Conservation (phyloP, 2,329 filamentous ascomycete genomes). For the Epichloe festucae region DNA sequence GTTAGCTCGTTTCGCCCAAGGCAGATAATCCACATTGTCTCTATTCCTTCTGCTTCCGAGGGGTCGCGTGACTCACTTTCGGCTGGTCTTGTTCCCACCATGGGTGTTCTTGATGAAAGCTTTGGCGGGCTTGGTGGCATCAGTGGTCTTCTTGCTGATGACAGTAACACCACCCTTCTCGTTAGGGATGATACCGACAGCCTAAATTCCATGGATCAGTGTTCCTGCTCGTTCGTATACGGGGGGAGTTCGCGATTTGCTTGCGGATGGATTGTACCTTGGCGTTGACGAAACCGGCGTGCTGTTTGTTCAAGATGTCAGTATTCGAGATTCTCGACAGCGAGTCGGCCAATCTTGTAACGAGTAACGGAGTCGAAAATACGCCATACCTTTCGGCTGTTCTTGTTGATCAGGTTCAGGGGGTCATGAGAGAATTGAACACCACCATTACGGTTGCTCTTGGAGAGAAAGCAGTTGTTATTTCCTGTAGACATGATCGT, state of each 20-base stretch:
- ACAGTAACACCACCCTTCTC: slow-evolving; percentile 72
- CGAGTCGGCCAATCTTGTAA: not conserved
- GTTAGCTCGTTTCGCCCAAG: not conserved
- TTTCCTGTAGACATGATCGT: slow-evolving; percentile 40
- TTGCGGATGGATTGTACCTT: slow-evolving; percentile 48
- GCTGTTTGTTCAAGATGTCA: slow-evolving; percentile 37
- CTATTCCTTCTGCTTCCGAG: not conserved
- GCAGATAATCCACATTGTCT: slow-evolving; percentile 10
- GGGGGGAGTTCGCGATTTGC: not conserved
- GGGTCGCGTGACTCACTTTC: slow-evolving; percentile 40
- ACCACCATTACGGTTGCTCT: slow-evolving; percentile 69
- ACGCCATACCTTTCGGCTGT: slow-evolving; percentile 67
- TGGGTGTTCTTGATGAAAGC: slow-evolving; percentile 53
- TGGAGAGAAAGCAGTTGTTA: slow-evolving; percentile 85
- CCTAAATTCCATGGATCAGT: slow-evolving; percentile 36
- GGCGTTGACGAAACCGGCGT: slow-evolving; percentile 85
- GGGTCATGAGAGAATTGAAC: slow-evolving; percentile 88
- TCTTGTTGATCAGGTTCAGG: slow-evolving; percentile 83
- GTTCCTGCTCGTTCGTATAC: slow-evolving; percentile 1
- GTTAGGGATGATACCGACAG: slow-evolving; percentile 63
- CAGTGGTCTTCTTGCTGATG: slow-evolving; percentile 70
- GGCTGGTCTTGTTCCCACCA: slow-evolving; percentile 57
- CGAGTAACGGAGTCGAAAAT: not conserved
- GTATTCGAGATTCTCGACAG: slow-evolving; percentile 8
- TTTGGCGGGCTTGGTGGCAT: slow-evolving; percentile 60